Evolutionary conservation across 768 basidiomycete species (phyloP).

Genomic region (Leccinellum luteum): DNA sequence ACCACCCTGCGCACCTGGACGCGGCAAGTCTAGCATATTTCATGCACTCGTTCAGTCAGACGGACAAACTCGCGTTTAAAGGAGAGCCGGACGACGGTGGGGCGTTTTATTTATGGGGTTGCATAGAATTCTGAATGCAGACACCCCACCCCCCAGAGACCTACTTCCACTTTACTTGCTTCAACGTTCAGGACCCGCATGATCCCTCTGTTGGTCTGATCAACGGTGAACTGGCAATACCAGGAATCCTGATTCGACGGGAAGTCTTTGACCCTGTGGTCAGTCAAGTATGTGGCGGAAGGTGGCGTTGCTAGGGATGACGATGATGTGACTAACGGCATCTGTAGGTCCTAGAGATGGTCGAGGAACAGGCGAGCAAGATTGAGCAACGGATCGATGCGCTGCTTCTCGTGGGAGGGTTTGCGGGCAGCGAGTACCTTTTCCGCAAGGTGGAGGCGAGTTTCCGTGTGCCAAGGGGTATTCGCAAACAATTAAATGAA

Average conservation of each 20-base stretch:
- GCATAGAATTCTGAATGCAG: constrained; percentile 8
- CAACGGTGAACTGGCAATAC: constrained; percentile 82
- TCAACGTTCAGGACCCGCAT: constrained; percentile 81
- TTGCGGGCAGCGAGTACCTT: constrained; percentile 83
- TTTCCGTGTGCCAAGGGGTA: constrained; percentile 7
- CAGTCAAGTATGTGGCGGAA: constrained; percentile 50
- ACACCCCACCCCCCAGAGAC: constrained; percentile 54
- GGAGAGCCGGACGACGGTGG: constrained; percentile 75
- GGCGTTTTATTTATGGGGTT: constrained; percentile 13
- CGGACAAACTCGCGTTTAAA: constrained; percentile 76
- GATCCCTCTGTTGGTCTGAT: constrained; percentile 77
- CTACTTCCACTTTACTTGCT: constrained; percentile 87
- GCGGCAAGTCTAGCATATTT: constrained; percentile 80
- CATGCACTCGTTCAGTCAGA: constrained; percentile 87
- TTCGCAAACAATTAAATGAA: constrained; percentile 8
- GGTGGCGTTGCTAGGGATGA: constrained; percentile 4
- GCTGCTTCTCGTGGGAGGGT: constrained; percentile 86
- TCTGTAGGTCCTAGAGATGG: constrained; percentile 67
- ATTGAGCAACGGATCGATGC: constrained; percentile 76
- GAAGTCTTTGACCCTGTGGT: constrained; percentile 91
- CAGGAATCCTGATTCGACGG: constrained; percentile 71
- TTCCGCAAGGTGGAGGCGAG: constrained; percentile 74
- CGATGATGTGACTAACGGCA: constrained; percentile 3
- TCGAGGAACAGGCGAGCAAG: constrained; percentile 70
- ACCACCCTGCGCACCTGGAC: constrained; percentile 85